Conservation (phyloP, 1,284 basidiomycete species). For the Naganishia sp. region DNA sequence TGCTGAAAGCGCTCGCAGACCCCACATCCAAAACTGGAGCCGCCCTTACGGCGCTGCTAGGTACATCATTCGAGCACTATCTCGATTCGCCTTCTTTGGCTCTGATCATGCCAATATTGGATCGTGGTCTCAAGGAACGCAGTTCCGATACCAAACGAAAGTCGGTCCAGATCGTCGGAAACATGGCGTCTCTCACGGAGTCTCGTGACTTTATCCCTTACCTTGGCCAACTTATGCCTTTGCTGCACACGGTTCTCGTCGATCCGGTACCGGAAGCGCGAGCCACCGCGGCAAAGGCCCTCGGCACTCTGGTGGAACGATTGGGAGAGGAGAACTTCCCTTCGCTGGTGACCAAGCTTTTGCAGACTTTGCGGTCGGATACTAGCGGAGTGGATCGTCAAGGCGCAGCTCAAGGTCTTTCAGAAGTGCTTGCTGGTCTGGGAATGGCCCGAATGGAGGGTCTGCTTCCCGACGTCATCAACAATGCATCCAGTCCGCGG, state of each 20-base stretch:
- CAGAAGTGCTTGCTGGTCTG: constrained; percentile 91
- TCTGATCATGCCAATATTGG: constrained; percentile 91
- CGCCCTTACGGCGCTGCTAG: constrained; percentile 79
- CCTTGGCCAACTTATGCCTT: constrained; percentile 79
- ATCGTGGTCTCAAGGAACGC: constrained; percentile 87
- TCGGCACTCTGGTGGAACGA: constrained; percentile 96
- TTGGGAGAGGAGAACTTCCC: constrained; percentile 95
- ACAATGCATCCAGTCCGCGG: constrained; percentile 83
- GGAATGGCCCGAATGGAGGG: constrained; percentile 97
- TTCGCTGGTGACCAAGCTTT: constrained; percentile 85
- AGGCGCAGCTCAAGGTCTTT: constrained; percentile 95
- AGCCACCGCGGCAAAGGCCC: constrained; percentile 92
- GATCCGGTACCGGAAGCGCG: constrained; percentile 96
- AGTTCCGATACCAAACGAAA: constrained; percentile 93
- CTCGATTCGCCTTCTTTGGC: constrained; percentile 98
- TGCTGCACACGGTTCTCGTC: constrained; percentile 88
- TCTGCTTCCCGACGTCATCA: constrained; percentile 89
- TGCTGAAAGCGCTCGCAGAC: constrained; percentile 95
- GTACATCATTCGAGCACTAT: constrained; percentile 97
- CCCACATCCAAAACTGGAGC: constrained; percentile 81
- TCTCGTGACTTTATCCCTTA: constrained; percentile 98
- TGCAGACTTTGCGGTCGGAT: constrained; percentile 88
- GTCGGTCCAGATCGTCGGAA: constrained; percentile 95
- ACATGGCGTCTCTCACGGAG: constrained; percentile 91
- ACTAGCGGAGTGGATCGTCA: constrained; percentile 92